Evolutionary conservation across 768 basidiomycete species (phyloP), one percentile per base, ranked within the genome.

Genomic region (Leucocoprinus sp.): DNA sequence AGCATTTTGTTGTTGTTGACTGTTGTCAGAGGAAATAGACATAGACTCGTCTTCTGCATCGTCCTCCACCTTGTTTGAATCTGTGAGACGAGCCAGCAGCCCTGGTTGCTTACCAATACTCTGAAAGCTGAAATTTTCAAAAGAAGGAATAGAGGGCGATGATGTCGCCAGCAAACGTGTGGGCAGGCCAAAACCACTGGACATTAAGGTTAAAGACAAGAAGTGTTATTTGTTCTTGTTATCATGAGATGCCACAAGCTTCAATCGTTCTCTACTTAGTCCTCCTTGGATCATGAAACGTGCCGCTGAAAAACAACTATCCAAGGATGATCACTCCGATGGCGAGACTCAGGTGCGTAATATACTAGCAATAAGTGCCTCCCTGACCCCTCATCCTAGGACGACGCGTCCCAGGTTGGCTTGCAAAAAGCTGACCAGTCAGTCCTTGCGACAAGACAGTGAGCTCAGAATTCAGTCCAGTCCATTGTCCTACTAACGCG

Each of bases 231-330:
- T 47, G 38, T 6, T 15, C 39, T 9, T 35, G 38, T 47, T 47
- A 26, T 6, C 22, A 17, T 12, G 22, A 8, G 23, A 22, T n/a
- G n/a, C n/a, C n/a, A n/a, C n/a, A n/a, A n/a, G n/a, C n/a, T n/a
- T 15, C 34, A 36, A 17, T 21, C 15, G 12, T 26, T 24, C 21
- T 23, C 33, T 5, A 14, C 28, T 33, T 27, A 11, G 5, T 27
- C 5, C 26, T 27, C 9, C 19, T 22, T 15, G 11, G 14, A 21
- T 35, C 29, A 64, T 87, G 82, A 89, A 89, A 64, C 76, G 86
- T 59, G 74, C 70, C 45, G 86, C 86, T 58, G 86, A 88, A 42
- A 75, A 64, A 50, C 82, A 90, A 54, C 57, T 90, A 26, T 68
- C 71, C 8, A 85, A 78, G 54, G 81, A 80, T 48, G 68, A 64